Evolutionary conservation across 306 rosid genomes (phyloP), one percentile per base, ranked within the genome.

Genomic region (Corylus avellana): DNA sequence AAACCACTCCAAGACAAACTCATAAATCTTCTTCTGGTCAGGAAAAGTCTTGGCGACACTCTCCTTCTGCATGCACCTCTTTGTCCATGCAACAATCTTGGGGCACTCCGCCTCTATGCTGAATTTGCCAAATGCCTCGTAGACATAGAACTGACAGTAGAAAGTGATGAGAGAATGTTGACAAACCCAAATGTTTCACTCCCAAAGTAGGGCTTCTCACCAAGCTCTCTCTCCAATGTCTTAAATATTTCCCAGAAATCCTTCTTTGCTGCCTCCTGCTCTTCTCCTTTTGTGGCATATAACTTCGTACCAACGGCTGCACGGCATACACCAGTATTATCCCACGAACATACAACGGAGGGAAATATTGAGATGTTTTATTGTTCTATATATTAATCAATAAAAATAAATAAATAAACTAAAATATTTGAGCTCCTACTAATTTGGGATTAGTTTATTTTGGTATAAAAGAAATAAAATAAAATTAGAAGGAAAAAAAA

Each of bases 71-170:
- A 72, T 12, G 61, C 90, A 84, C 76, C 87, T 84, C 70, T 17
- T 79, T 14, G 75, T 80, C 90, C 90, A 87, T 44, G 58, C 82
- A 67, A 78, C 47, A 37, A 81, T 42, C 80, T 66, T 84, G 17
- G 87, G 88, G 32, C 88, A 81, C 46, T 84, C 84, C 2, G 72
- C 27, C 68, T 76, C 88, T 8, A 69, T 46, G 47, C 79, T 80
- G 72, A 75, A 75, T n/a, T 69, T 57, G 0, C 55, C 84, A 27
- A 35, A 69, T 2, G 44, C 35, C 42, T 80, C 76, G 10, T 25
- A 67, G 6, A 77, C 32, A 75, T 42, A 81, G 75, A 83, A 79
- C 89, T 82, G 47, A 17, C 77, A 62, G 48, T 39, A 77, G 22
- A 77, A 79, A 12, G 84, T 77, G 14, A 79, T 16, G 0, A 82